Evolutionary conservation across 495 filamentous ascomycete genomes (phyloP).

Genomic region (Pseudevernia furfuracea): DNA sequence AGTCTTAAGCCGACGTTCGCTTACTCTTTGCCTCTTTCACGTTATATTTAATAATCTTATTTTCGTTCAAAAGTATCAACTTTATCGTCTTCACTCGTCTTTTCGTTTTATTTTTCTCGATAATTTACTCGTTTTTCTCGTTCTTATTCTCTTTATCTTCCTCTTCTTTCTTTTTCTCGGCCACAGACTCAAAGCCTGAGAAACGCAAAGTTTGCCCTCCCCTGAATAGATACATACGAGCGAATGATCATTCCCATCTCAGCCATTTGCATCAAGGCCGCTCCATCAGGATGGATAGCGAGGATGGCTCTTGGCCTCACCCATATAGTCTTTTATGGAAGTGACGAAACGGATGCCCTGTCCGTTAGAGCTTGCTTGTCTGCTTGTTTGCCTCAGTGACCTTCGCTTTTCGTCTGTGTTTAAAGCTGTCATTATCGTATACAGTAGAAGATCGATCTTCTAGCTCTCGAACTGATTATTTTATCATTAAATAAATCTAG

Average conservation of each 20-base stretch:
- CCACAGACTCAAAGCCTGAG: background rate
- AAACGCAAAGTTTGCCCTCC: background rate
- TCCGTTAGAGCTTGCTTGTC: background rate
- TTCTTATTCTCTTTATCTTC: background rate
- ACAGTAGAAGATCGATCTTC: background rate
- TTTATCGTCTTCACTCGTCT: background rate
- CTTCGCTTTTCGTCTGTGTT: background rate
- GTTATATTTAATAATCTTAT: no score
- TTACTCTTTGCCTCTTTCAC: background rate
- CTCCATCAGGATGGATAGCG: background rate
- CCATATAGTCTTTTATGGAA: no score
- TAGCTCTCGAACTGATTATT: background rate
- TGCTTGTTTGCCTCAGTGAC: background rate
- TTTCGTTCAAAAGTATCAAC: background rate
- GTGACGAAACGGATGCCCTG: background rate
- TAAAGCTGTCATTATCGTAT: background rate
- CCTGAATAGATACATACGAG: background rate
- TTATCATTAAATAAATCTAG: background rate
- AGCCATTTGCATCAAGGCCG: background rate
- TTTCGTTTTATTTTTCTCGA: no score
- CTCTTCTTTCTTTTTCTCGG: background rate
- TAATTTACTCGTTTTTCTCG: background rate
- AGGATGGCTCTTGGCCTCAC: background rate
- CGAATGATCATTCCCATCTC: background rate
- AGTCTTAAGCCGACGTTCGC: background rate